Percentiles rank a stretch among this genome's conserved stretches.
Conservation (phyloP, 2,329 filamentous ascomycete genomes). For the Corynespora cassiicola region DNA sequence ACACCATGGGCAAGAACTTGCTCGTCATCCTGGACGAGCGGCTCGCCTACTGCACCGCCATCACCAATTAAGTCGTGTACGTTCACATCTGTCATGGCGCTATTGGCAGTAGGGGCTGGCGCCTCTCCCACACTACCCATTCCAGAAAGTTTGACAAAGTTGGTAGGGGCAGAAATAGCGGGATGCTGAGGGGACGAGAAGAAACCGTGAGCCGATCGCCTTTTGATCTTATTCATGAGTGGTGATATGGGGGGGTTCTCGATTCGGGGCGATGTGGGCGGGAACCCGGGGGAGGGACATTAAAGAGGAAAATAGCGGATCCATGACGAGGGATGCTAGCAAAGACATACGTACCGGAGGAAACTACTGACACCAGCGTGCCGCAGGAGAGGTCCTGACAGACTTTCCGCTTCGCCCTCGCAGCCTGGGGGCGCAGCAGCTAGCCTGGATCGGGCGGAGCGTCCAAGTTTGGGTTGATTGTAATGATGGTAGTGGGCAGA, state of each 20-base stretch:
- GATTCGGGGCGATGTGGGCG: neutral
- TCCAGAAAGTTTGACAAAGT: conserved; percentile 27
- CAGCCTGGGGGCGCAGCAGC: conserved; percentile 1
- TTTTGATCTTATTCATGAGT: conserved; percentile 38
- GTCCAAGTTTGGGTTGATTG: neutral
- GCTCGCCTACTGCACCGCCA: conserved; percentile 30
- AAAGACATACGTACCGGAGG: conserved; percentile 20
- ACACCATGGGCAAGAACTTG: conserved; percentile 28
- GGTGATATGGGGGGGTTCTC: conserved; percentile 6
- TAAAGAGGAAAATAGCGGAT: conserved; percentile 3
- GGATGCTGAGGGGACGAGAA: conserved; percentile 32
- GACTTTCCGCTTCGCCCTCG: conserved; percentile 3
- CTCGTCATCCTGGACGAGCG: conserved; percentile 37
- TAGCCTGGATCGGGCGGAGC: conserved; percentile 9
- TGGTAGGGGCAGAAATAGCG: conserved; percentile 25
- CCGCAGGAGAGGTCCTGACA: conserved; percentile 9
- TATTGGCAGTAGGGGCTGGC: conserved; percentile 31
- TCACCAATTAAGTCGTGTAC: conserved; percentile 20
- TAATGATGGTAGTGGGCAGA: conserved; percentile 6
- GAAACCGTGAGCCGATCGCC: conserved; percentile 36
- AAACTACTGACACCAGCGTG: conserved; percentile 9
- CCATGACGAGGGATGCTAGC: conserved; percentile 14
- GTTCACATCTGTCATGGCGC: conserved; percentile 30
- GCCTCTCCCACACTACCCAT: conserved; percentile 31
- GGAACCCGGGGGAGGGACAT: conserved; percentile 3